Conservation (phyloP, 768 basidiomycete genomes). For the Lyophyllum atratum region DNA sequence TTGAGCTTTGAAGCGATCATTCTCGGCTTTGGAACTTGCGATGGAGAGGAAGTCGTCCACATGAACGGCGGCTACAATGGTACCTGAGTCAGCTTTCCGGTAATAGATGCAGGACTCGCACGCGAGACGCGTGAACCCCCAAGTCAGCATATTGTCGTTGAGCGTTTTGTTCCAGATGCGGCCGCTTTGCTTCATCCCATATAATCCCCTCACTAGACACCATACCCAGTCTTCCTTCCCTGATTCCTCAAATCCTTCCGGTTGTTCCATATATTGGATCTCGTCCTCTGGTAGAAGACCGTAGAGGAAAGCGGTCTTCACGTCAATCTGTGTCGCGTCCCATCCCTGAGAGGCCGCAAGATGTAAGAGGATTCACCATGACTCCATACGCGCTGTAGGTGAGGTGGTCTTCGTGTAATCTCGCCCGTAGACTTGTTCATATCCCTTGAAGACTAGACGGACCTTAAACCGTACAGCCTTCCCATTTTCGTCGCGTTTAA, state of each 20-base stretch:
- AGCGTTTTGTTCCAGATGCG: constrained; percentile 34
- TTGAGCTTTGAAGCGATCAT: too few species aligned
- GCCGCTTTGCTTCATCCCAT: constrained; percentile 40
- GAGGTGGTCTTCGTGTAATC: constrained; percentile 46
- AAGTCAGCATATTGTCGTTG: constrained; percentile 18
- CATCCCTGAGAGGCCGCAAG: constrained; percentile 33
- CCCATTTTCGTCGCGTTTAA: constrained; percentile 32
- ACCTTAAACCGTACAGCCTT: constrained; percentile 26
- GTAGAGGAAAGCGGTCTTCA: constrained; percentile 12
- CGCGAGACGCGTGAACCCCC: constrained; percentile 29
- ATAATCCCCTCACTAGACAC: constrained; percentile 27
- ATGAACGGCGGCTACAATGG: constrained; percentile 31
- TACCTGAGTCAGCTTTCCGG: constrained; percentile 9
- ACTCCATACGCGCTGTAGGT: constrained; percentile 40
- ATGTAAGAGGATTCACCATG: constrained; percentile 35
- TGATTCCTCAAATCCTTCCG: constrained; percentile 28
- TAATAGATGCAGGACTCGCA: constrained; percentile 37
- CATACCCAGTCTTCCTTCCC: constrained; percentile 26
- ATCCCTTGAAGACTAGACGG: constrained; percentile 42
- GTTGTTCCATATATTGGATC: constrained; percentile 21
- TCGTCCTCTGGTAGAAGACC: constrained; percentile 2
- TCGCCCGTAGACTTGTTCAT: constrained; percentile 37
- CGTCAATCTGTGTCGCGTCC: constrained; percentile 35
- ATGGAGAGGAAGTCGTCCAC: constrained; percentile 36
- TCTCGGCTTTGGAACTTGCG: too few species aligned